Conservation (phyloP, 73 alveolate genomes). For the Paramecium sonneborni region DNA sequence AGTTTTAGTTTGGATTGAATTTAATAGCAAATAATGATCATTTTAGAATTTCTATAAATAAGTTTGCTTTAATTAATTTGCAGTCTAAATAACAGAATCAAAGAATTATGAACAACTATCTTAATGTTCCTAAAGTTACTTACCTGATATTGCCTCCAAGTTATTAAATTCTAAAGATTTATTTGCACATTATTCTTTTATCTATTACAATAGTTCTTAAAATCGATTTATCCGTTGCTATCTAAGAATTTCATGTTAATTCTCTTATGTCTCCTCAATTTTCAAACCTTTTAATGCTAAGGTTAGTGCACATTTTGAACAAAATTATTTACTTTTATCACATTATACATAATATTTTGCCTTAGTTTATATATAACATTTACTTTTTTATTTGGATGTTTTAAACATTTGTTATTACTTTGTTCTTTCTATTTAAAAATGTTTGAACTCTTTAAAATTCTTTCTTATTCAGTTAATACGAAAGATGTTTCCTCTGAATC, state of each 20-base stretch:
- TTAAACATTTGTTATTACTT: not conserved
- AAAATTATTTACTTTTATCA: slow-evolving; percentile 22
- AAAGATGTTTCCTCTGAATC: slow-evolving; percentile 1
- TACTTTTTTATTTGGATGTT: slow-evolving; percentile 49
- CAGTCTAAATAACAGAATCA: slow-evolving; percentile 30
- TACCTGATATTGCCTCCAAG: not conserved
- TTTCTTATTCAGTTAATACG: not conserved
- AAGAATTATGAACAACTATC: slow-evolving; percentile 16
- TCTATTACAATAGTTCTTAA: not conserved
- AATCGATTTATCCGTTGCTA: not conserved
- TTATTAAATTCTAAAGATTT: not conserved
- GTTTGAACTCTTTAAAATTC: slow-evolving; percentile 33
- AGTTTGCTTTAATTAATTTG: slow-evolving; percentile 38
- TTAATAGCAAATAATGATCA: not conserved
- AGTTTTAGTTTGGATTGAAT: not conserved
- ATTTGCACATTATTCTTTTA: not conserved
- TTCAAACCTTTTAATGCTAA: slow-evolving; percentile 36
- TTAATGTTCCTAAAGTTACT: not conserved
- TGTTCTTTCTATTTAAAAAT: slow-evolving; percentile 15
- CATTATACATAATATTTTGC: slow-evolving; percentile 33
- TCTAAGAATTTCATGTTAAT: not conserved
- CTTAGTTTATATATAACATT: not conserved
- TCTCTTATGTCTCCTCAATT: slow-evolving; percentile 44
- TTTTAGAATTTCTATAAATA: not conserved
- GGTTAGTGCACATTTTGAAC: slow-evolving; percentile 51